Evolutionary conservation across 75 land plant genomes (phyloP).

Genomic region (Sequoiadendron giganteum): DNA sequence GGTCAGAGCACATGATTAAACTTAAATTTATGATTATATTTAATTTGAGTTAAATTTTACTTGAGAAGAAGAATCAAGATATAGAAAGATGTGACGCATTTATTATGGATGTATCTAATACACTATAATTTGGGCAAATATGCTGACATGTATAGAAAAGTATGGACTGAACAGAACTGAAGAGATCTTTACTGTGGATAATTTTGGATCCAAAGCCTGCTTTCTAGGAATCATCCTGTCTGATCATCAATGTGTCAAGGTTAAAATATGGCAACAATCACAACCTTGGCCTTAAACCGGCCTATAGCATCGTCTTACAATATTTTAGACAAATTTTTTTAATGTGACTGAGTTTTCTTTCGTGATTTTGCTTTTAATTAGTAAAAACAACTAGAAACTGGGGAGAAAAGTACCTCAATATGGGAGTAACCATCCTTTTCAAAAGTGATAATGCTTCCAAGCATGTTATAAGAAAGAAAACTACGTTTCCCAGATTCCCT

Average conservation of each 20-base stretch:
- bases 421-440: slow-evolving; percentile 79
- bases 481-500: slow-evolving; percentile 61
- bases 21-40: not conserved
- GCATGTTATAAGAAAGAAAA: slow-evolving; percentile 87
- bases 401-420: slow-evolving; percentile 68
- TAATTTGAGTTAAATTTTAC: not conserved
- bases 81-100: not conserved
- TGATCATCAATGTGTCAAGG: too few species aligned
- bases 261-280: too few species aligned
- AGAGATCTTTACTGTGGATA: not conserved
- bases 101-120: not conserved
- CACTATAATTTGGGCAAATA: not conserved
- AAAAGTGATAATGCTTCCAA: slow-evolving; percentile 80
- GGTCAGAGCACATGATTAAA: not conserved
- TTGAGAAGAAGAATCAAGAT: not conserved
- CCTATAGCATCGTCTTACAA: not conserved
- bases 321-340: not conserved
- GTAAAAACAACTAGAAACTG: not conserved
- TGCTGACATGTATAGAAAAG: not conserved
- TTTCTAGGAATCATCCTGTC: not conserved
- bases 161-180: not conserved
- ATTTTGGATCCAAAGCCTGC: not conserved
- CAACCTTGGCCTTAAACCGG: not conserved
- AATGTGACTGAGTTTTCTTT: not conserved
- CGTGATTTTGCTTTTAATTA: not conserved